Conservation (phyloP, 164 flowering plant species). For the Euptelea pleiosperma region DNA sequence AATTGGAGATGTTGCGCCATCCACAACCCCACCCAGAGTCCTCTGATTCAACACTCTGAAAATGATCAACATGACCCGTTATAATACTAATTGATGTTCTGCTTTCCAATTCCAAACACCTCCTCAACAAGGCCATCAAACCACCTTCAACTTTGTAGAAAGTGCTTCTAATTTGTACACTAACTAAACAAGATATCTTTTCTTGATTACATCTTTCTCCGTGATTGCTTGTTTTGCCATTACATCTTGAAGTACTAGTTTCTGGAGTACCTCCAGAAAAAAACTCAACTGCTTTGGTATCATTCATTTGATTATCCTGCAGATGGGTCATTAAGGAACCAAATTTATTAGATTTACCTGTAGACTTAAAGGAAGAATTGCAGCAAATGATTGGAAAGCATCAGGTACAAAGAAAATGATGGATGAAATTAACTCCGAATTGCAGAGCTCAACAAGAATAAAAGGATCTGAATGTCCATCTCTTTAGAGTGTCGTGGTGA, state of each 20-base stretch:
- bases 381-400: not conserved
- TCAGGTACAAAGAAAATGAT: too few relatives aligned
- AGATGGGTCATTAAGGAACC: slow-evolving; percentile 2
- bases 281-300: not conserved
- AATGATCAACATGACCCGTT: slow-evolving; percentile 63
- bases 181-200: slow-evolving; percentile 31
- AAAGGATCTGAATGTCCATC: not conserved
- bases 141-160: slow-evolving; percentile 54
- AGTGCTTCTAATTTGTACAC: slow-evolving; percentile 38
- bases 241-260: slow-evolving; percentile 13
- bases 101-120: slow-evolving; percentile 57
- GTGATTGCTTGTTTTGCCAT: not conserved
- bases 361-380: not conserved
- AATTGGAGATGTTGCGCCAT: slow-evolving; percentile 90
- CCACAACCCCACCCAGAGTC: slow-evolving; percentile 96
- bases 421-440: not conserved
- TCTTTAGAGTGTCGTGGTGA: not conserved
- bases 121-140: slow-evolving; percentile 52
- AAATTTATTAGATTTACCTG: not conserved
- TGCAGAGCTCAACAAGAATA: not conserved
- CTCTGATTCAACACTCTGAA: slow-evolving; percentile 51
- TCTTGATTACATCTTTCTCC: slow-evolving; percentile 20
- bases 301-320: slow-evolving; percentile 14
- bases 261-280: slow-evolving; percentile 7
- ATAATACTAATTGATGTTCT: slow-evolving; percentile 37